phyloP scores from a whole-genome alignment of 106 monocot species.

The Allium fistulosum region DNA sequence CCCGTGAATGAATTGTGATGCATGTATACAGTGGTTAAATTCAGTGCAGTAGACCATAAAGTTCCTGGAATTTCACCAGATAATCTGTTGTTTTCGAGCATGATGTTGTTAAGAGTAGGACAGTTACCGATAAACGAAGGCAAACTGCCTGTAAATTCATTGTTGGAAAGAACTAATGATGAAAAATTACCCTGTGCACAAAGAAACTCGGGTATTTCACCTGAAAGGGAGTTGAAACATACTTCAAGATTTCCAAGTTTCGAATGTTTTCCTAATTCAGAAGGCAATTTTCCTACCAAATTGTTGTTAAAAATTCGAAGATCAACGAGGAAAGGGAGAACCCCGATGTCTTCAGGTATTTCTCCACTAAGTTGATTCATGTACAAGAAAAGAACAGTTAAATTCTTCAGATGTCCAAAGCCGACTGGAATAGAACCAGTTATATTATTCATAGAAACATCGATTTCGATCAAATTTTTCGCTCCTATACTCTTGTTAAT shows the following conservation, averaged over 20 bases:
- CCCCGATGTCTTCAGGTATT: constrained; percentile 34
- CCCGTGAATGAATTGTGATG: constrained; percentile 48
- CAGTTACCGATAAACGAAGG: constrained; percentile 49
- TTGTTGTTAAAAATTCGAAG: constrained; percentile 40
- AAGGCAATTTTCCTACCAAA: constrained; percentile 32
- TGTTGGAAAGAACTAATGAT: constrained; percentile 30
- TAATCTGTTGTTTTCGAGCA: constrained; percentile 39
- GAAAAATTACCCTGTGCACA: constrained; percentile 20
- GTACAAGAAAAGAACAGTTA: constrained; percentile 22
- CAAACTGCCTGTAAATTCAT: constrained; percentile 44
- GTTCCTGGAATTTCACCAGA: constrained; percentile 39
- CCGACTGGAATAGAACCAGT: constrained; percentile 35
- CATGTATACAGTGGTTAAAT: constrained; percentile 26
- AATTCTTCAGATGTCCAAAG: constrained; percentile 29
- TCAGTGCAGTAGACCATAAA: constrained; percentile 34
- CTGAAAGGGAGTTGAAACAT: constrained; percentile 26
- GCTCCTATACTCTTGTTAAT: constrained; percentile 24
- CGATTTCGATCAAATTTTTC: constrained; percentile 17
- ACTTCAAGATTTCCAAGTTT: constrained; percentile 42
- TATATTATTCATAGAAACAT: constrained; percentile 42
- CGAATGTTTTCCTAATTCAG: constrained; percentile 42
- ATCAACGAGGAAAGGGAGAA: constrained; percentile 22
- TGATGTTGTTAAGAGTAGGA: constrained; percentile 22
- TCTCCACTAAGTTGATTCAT: constrained; percentile 36
- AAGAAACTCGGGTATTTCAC: constrained; percentile 29